Conservation (phyloP, 306 rosid genomes). For the Argentina anserina region DNA sequence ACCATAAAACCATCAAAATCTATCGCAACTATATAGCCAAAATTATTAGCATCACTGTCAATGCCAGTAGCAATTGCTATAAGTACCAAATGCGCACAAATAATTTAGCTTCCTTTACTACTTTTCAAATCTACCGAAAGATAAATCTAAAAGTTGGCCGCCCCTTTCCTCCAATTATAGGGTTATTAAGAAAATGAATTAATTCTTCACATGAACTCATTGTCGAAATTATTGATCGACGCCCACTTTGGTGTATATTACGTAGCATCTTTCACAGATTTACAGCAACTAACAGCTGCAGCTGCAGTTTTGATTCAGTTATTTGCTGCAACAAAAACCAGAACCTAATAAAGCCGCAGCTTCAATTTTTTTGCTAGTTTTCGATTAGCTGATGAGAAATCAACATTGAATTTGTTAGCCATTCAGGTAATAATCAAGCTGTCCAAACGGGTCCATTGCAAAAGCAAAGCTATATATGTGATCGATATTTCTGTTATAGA, state of each 20-base stretch:
- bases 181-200: background rate
- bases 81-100: background rate
- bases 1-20: background rate
- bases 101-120: conserved; percentile 2
- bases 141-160: background rate
- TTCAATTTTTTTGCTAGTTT: background rate
- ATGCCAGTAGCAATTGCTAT: background rate
- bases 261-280: conserved; percentile 28
- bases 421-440: conserved; percentile 7
- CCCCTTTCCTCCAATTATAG: background rate
- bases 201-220: conserved; percentile 3
- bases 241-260: conserved; percentile 8
- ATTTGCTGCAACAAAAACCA: conserved; percentile 11
- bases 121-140: background rate
- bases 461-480: background rate
- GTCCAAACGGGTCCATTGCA: background rate
- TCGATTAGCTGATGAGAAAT: background rate
- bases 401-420: conserved; percentile 16
- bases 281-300: conserved; percentile 10
- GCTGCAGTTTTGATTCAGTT: background rate
- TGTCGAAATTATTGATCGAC: background rate
- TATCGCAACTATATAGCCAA: background rate
- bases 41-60: background rate
- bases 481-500: background rate
- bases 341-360: background rate